Conservation (phyloP, 306 rosid genomes). For the Malus domestica region DNA sequence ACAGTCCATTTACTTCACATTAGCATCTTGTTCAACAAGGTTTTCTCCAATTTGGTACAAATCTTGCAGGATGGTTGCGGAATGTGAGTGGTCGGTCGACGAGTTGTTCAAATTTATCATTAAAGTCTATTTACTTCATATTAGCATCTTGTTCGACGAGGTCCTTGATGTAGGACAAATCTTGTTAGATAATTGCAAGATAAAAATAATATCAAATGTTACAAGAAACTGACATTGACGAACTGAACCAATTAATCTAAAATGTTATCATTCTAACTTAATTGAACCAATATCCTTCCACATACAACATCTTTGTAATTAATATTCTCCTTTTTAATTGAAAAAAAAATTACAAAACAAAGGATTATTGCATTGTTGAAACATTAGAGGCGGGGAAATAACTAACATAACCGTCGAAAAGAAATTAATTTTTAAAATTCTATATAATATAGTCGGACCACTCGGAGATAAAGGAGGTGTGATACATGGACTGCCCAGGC, state of each 20-base stretch:
- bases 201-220: too few species aligned
- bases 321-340: background rate
- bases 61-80: background rate
- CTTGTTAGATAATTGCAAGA: too few species aligned
- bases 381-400: background rate
- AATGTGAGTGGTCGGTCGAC: background rate
- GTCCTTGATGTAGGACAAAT: fast-evolving
- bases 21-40: background rate
- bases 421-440: background rate
- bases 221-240: too few species aligned
- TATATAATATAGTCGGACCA: conserved; percentile 87
- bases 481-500: conserved; percentile 96
- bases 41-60: background rate
- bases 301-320: too few species aligned
- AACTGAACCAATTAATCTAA: too few species aligned
- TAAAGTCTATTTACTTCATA: too few species aligned
- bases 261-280: too few species aligned
- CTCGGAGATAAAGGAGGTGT: conserved; percentile 81
- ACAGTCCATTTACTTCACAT: too few species aligned
- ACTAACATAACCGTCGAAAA: background rate
- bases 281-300: too few species aligned
- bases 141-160: background rate
- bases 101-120: too few species aligned
- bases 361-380: background rate
- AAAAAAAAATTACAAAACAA: background rate